phyloP scores from a whole-genome alignment of 1,284 basidiomycete genomes.

The Ganoderma boninense region DNA sequence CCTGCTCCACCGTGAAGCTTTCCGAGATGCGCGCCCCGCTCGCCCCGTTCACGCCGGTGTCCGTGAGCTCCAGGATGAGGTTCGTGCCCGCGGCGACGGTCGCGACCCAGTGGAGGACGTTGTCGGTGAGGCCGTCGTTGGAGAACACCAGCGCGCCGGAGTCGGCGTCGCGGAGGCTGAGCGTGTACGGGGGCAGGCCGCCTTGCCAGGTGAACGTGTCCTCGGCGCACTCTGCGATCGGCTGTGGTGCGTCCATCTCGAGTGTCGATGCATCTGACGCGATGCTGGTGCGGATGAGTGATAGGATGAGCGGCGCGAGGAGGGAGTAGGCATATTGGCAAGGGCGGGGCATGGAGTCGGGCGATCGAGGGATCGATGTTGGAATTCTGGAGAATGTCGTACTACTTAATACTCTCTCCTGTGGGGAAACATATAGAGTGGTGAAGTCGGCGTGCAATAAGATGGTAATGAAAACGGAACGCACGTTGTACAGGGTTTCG shows the following conservation, averaged over 20 bases:
- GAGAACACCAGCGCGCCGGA: not conserved
- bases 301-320: not conserved
- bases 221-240: not conserved
- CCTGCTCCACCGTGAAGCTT: not conserved
- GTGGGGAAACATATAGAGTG: no score
- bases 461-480: no score
- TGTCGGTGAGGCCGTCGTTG: not conserved
- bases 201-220: not conserved
- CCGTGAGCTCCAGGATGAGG: not conserved
- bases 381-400: no score
- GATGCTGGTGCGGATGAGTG: not conserved
- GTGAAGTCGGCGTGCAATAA: no score
- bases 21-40: not conserved
- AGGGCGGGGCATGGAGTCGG: not conserved
- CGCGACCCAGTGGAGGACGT: not conserved
- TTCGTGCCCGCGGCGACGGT: not conserved
- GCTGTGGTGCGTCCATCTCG: not conserved
- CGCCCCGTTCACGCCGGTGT: not conserved
- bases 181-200: not conserved
- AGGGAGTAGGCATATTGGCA: not conserved
- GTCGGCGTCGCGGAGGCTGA: not conserved
- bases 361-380: no score
- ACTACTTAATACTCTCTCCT: no score
- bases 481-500: no score
- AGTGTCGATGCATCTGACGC: not conserved